Evolutionary conservation across 2,329 filamentous ascomycete species (phyloP).

Genomic region (Aspergillus sergii): DNA sequence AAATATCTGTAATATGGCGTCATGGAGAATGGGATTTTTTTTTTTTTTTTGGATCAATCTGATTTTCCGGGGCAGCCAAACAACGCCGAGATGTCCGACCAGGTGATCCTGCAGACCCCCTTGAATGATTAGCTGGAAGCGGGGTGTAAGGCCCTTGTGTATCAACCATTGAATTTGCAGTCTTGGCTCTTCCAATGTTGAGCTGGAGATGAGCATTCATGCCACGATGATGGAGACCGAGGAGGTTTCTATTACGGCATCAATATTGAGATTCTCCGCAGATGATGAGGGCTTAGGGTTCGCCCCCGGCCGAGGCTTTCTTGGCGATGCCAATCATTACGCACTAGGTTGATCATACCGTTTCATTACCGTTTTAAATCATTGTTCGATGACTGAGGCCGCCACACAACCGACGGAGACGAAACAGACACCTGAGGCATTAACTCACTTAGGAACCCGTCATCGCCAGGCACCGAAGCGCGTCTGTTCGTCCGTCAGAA

Average conservation of each 20-base stretch:
- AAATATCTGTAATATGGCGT: conserved; percentile 14
- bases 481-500: conserved; percentile 19
- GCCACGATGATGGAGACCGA: conserved; percentile 16
- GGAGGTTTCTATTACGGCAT: conserved; percentile 28
- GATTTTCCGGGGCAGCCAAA: conserved; percentile 4
- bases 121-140: conserved; percentile 6
- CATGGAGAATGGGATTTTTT: conserved; percentile 5
- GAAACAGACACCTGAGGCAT: conserved; percentile 10
- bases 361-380: background rate
- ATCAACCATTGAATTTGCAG: conserved; percentile 10
- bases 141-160: background rate
- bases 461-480: conserved; percentile 24
- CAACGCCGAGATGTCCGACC: background rate
- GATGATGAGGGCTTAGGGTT: conserved; percentile 12
- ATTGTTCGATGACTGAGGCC: background rate
- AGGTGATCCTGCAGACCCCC: conserved; percentile 4
- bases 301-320: background rate
- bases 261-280: conserved; percentile 16
- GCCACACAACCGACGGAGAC: background rate
- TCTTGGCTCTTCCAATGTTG: conserved; percentile 13
- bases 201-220: conserved; percentile 3
- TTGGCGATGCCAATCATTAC: conserved; percentile 5
- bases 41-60: conserved; percentile 6
- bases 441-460: background rate
- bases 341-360: background rate